A percentile compares a stretch with the other conserved stretches of the same genome.
phyloP scores from a whole-genome alignment of 139 green algal species.

The Micromonas commoda region DNA sequence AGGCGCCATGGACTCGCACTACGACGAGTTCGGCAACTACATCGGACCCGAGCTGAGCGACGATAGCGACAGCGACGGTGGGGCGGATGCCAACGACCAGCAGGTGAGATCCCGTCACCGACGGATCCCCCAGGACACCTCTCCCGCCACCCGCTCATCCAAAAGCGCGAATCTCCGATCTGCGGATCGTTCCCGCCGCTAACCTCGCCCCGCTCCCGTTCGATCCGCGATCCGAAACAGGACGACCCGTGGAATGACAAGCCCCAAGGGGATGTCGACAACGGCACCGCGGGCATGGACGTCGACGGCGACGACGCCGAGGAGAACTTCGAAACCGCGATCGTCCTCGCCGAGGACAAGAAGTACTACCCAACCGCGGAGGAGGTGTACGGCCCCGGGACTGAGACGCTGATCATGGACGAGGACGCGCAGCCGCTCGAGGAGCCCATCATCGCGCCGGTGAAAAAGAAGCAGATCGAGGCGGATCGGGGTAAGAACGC shows the following conservation, averaged over 20 bases:
- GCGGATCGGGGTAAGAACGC: conserved; percentile 28
- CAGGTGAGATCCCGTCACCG: background rate
- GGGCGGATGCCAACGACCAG: conserved; percentile 1
- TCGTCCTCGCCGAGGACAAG: conserved; percentile 97
- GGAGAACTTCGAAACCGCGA: conserved; percentile 39
- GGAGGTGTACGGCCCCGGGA: conserved; percentile 83
- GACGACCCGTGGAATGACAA: background rate
- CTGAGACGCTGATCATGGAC: conserved; percentile 92
- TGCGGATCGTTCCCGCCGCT: too few relatives aligned
- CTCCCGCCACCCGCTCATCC: too few relatives aligned
- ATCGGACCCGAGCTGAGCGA: conserved; percentile 21
- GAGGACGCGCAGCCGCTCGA: conserved; percentile 97
- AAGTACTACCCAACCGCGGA: conserved; percentile 97
- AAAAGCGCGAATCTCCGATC: too few relatives aligned
- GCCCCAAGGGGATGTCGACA: background rate
- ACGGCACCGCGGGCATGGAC: background rate
- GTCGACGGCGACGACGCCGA: conserved; percentile 38
- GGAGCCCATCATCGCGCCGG: conserved; percentile 87
- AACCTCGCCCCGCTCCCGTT: too few relatives aligned
- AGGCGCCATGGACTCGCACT: conserved; percentile 17
- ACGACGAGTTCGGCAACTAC: conserved; percentile 34
- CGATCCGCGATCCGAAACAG: background rate
- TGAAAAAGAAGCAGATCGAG: conserved; percentile 66
- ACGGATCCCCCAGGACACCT: too few relatives aligned
- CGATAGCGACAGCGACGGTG: conserved; percentile 10